Percentiles rank a stretch among this genome's conserved stretches.
phyloP scores from a whole-genome alignment of 208 protist genomes.

The Angomonas deanei region DNA sequence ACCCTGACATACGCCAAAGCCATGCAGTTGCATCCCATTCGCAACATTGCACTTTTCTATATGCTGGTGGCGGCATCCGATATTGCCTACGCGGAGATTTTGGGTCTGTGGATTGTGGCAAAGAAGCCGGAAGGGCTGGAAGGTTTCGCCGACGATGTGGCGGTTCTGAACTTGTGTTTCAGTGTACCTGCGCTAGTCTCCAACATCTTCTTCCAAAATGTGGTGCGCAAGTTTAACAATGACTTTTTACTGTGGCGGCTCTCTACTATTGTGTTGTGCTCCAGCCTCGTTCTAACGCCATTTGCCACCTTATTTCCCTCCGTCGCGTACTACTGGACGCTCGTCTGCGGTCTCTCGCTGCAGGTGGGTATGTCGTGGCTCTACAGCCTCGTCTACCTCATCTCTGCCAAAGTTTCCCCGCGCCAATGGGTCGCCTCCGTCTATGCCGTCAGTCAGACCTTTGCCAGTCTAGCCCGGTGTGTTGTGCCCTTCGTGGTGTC shows the following conservation, averaged over 20 bases:
- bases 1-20: conserved; percentile 24
- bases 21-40: conserved; percentile 28
- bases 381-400: conserved; percentile 26
- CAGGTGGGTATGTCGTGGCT: conserved; percentile 55
- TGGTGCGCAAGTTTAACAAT: conserved; percentile 13
- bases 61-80: conserved; percentile 62
- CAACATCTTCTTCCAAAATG: conserved; percentile 43
- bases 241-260: conserved; percentile 44
- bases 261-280: conserved; percentile 19
- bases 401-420: conserved; percentile 60
- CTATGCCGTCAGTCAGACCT: conserved; percentile 74
- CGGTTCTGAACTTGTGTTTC: conserved; percentile 40
- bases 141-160: conserved; percentile 18
- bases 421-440: conserved; percentile 45
- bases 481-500: conserved; percentile 52
- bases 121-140: conserved; percentile 25
- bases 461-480: conserved; percentile 56
- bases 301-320: conserved; percentile 17
- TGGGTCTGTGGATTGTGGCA: conserved; percentile 58
- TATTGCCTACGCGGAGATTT: conserved; percentile 48
- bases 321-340: conserved; percentile 35
- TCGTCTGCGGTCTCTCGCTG: conserved; percentile 34
- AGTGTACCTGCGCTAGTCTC: conserved; percentile 36
- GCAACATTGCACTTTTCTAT: conserved; percentile 50
- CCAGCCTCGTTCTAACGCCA: conserved; percentile 26